phyloP scores from a whole-genome alignment of 2,329 filamentous ascomycete genomes.

The Verticillium nubilum region DNA sequence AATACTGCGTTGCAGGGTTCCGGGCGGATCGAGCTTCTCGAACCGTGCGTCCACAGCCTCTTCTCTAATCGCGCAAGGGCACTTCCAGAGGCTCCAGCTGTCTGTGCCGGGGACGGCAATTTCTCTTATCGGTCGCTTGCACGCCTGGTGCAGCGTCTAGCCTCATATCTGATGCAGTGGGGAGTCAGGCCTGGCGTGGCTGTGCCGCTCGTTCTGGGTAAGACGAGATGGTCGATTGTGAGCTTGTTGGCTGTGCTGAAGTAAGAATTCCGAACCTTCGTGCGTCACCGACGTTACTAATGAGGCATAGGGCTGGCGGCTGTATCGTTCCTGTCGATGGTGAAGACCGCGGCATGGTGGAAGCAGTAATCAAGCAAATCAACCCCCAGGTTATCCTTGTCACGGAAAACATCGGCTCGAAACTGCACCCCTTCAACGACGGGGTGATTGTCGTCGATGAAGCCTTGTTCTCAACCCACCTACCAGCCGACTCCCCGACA shows the following conservation, averaged over 20 bases:
- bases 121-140: slow-evolving; percentile 35
- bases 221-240: slow-evolving; percentile 62
- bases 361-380: slow-evolving; percentile 37
- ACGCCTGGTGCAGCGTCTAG: slow-evolving; percentile 29
- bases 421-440: slow-evolving; percentile 32
- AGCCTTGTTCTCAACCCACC: slow-evolving; percentile 29
- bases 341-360: slow-evolving; percentile 33
- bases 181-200: slow-evolving; percentile 48
- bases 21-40: slow-evolving; percentile 34
- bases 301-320: slow-evolving; percentile 32
- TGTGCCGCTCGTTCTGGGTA: slow-evolving; percentile 64
- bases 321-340: slow-evolving; percentile 45
- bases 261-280: slow-evolving; percentile 24
- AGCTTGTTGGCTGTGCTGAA: slow-evolving; percentile 66
- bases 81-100: slow-evolving; percentile 32
- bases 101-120: slow-evolving; percentile 39
- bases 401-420: slow-evolving; percentile 33
- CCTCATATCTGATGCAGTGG: slow-evolving; percentile 40
- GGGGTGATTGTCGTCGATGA: slow-evolving; percentile 37
- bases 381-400: slow-evolving; percentile 37
- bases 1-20: slow-evolving; percentile 34
- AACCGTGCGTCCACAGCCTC: slow-evolving; percentile 37
- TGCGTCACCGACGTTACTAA: slow-evolving; percentile 16
- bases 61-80: slow-evolving; percentile 32
- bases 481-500: slow-evolving; percentile 22